Conservation (phyloP, 192 early-diverging fungal species). For the Linnemannia hyalina region DNA sequence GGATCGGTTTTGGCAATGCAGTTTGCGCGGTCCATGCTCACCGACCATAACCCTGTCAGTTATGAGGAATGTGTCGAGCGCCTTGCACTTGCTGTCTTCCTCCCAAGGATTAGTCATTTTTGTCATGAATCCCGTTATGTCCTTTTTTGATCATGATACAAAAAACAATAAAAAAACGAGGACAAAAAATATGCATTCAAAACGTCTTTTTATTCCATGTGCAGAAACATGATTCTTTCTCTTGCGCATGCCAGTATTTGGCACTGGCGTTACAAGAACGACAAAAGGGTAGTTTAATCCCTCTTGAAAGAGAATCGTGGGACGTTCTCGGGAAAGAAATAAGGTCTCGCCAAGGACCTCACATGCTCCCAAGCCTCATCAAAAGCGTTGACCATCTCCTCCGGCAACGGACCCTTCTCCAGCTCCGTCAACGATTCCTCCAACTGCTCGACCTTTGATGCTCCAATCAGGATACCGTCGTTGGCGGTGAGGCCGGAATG, state of each 20-base stretch:
- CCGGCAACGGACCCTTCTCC: slow-evolving; percentile 65
- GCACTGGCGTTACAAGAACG: no score
- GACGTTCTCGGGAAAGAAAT: slow-evolving; percentile 27
- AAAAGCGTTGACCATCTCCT: slow-evolving; percentile 61
- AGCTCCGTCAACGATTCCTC: slow-evolving; percentile 61
- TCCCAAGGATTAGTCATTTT: slow-evolving; percentile 1
- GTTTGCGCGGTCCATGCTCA: slow-evolving; percentile 85
- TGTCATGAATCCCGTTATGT: no score
- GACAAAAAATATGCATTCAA: not conserved
- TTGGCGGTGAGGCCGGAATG: slow-evolving; percentile 35
- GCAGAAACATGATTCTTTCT: no score
- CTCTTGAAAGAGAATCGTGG: not conserved
- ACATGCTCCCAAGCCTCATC: slow-evolving; percentile 67
- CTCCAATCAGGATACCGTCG: slow-evolving; percentile 45
- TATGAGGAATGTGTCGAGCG: slow-evolving; percentile 70
- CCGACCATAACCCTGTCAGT: slow-evolving; percentile 78
- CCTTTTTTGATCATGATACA: not conserved
- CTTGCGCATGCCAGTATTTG: no score
- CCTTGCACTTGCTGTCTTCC: slow-evolving; percentile 30
- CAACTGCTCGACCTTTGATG: slow-evolving; percentile 50
- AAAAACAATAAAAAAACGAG: not conserved
- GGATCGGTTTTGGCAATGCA: slow-evolving; percentile 81
- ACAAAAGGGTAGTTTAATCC: not conserved
- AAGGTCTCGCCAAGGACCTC: slow-evolving; percentile 26
- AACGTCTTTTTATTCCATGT: not conserved